Evolutionary conservation across 2,329 filamentous ascomycete species (phyloP).

Genomic region (Fusarium drepaniforme): DNA sequence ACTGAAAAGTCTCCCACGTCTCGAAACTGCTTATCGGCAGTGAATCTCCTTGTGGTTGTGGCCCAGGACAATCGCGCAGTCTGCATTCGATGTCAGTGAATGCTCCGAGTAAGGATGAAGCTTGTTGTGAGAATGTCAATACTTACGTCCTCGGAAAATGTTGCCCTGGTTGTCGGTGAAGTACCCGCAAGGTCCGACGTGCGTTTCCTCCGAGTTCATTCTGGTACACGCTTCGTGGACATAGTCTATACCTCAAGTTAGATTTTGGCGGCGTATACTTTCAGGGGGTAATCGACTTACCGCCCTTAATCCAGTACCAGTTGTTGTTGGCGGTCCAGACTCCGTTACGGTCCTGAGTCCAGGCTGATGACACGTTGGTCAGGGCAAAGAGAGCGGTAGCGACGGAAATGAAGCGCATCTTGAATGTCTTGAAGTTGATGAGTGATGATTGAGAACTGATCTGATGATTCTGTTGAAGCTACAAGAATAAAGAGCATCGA

Average conservation of each 20-base stretch:
- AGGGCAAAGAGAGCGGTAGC: neutral
- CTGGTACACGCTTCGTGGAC: slow-evolving; percentile 10
- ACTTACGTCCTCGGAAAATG: slow-evolving; percentile 18
- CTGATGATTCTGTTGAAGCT: neutral
- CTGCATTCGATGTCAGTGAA: neutral
- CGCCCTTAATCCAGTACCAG: slow-evolving; percentile 14
- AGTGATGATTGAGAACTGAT: neutral
- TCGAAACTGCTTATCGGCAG: neutral
- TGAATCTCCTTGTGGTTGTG: neutral
- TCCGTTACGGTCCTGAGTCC: slow-evolving; percentile 12
- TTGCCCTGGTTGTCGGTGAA: neutral
- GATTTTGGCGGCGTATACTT: neutral
- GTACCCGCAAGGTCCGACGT: slow-evolving; percentile 8
- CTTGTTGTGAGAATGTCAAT: neutral
- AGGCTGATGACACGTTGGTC: slow-evolving; percentile 1
- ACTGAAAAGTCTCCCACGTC: neutral
- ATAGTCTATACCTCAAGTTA: neutral
- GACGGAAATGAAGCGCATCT: slow-evolving; percentile 8
- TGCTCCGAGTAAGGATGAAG: neutral
- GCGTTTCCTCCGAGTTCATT: neutral
- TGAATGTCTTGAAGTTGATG: neutral
- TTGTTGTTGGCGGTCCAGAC: slow-evolving; percentile 22
- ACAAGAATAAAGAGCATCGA: neutral
- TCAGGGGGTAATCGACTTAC: neutral
- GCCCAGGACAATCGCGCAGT: slow-evolving; percentile 9